These are phyloP conservation scores for Cetradonia linearis DNA, from an alignment of 495 filamentous ascomycete species.

Conservation along the genomic window DNA sequence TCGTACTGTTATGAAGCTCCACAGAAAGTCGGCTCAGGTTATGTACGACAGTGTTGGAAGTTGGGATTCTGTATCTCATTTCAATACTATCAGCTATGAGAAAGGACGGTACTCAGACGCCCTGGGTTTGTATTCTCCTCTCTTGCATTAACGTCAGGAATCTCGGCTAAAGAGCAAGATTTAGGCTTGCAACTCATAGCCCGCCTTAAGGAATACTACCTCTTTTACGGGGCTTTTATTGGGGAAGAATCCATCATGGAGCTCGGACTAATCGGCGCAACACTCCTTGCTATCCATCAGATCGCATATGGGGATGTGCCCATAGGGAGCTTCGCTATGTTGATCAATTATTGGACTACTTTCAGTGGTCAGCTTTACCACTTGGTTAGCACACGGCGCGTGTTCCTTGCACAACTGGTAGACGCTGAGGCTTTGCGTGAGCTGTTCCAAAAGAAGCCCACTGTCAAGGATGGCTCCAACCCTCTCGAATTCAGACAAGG, in stretches of 20 bases:
- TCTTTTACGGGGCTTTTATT: conserved; percentile 17
- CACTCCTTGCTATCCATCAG: conserved; percentile 59
- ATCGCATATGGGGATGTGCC: conserved; percentile 45
- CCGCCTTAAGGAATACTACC: background rate
- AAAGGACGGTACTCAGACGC: conserved; percentile 45
- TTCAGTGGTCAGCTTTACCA: conserved; percentile 30
- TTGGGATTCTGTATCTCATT: conserved; percentile 59
- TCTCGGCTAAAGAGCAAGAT: background rate
- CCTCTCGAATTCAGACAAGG: conserved; percentile 46
- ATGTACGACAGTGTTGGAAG: conserved; percentile 54
- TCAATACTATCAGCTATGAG: conserved; percentile 62
- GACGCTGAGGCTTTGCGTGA: conserved; percentile 64
- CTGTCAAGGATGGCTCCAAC: conserved; percentile 47
- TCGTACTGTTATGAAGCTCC: background rate
- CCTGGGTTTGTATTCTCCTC: conserved; percentile 15
- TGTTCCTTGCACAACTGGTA: conserved; percentile 51
- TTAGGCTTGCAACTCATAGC: background rate
- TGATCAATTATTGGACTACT: conserved; percentile 61
- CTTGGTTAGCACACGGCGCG: conserved; percentile 38
- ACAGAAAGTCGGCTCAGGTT: conserved; percentile 45
- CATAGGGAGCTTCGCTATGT: conserved; percentile 60
- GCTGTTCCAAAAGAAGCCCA: conserved; percentile 57
- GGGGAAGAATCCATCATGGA: conserved; percentile 52
- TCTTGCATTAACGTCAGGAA: background rate
- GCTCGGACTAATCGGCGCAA: conserved; percentile 50